Base-by-base conservation (phyloP, 495 filamentous ascomycete species). In the Cudoniella acicularis region DNA sequence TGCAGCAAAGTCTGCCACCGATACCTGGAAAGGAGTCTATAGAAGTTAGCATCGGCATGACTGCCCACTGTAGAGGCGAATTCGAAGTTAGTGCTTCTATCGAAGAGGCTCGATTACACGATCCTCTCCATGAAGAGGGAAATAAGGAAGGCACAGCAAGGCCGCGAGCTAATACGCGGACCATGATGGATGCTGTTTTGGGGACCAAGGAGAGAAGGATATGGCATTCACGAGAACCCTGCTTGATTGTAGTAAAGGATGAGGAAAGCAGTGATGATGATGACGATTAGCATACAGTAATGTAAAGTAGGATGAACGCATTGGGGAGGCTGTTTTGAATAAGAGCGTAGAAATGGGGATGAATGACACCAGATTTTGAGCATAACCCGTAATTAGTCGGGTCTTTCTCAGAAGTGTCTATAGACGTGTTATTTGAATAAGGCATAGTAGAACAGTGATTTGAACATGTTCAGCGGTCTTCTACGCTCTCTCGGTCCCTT, bases 51-150 rank as follows among this genome's bases (percentile, higher is more conserved):
- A 75, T 91, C 45, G 87, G 85, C 0, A 77, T 91, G 22, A 87
- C 86, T 36, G 81, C 85, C 13, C 79, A 96, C 27, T 89, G 88
- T 54, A 78, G 84, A 45, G 92, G 92, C 6, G 85, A 88, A 56
- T 96, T 91, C 67, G 91, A 96, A 69, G 79, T 96, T 51, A 82
- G 81, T 22, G 92, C 87, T 1, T 87, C 80, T 13, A 83, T 96
- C 0, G 92, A 97, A 72, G 92, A 96, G 76, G 81, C 89, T 1
- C 77, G 69, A 61, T 42, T 80, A 67, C 63, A 71, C 78, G 41
- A 60, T 59, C 50, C 24, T 21, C 10, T 20, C 21, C 47, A 56
- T 9, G 21, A 56, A 16, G 26, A 43, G 60, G 54, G 27, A 49
- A 48, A 41, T 61, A 67, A 24, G 55, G 60, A 62, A 66, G 61